A percentile compares a stretch with the other conserved stretches of the same genome.
Evolutionary conservation across 2,329 filamentous ascomycete species (phyloP).

Genomic region (Raffaelea albimanens): DNA sequence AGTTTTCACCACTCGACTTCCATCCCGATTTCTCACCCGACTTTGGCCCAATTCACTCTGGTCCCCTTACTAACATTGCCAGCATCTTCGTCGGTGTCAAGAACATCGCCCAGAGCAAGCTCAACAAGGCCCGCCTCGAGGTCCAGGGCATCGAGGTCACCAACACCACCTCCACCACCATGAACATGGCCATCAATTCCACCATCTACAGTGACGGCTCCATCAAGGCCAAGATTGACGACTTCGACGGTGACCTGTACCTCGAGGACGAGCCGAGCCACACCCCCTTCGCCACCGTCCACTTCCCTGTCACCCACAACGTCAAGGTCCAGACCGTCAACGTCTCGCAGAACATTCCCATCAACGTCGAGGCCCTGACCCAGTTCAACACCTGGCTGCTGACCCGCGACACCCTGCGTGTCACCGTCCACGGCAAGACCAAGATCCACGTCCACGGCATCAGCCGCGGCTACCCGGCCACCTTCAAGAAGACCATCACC

Average conservation of each 20-base stretch:
- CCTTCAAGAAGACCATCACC: slow-evolving; percentile 46
- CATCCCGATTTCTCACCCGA: too few relatives aligned
- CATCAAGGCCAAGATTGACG: slow-evolving; percentile 40
- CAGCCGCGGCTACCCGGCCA: slow-evolving; percentile 35
- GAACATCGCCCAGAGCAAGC: slow-evolving; percentile 45
- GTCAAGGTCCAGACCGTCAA: slow-evolving; percentile 41
- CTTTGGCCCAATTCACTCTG: too few relatives aligned
- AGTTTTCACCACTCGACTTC: too few relatives aligned
- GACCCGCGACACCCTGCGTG: slow-evolving; percentile 36
- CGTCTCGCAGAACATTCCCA: slow-evolving; percentile 36
- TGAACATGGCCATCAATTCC: slow-evolving; percentile 46
- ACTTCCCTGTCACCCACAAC: slow-evolving; percentile 42
- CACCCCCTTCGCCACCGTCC: slow-evolving; percentile 37
- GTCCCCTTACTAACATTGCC: too few relatives aligned
- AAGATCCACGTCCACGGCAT: slow-evolving; percentile 41
- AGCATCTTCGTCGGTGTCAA: slow-evolving; percentile 49
- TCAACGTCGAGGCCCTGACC: slow-evolving; percentile 40
- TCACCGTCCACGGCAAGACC: slow-evolving; percentile 44
- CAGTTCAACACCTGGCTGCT: slow-evolving; percentile 47
- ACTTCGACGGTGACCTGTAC: slow-evolving; percentile 45
- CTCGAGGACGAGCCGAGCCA: slow-evolving; percentile 39
- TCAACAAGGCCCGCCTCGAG: slow-evolving; percentile 42
- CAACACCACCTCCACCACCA: slow-evolving; percentile 32
- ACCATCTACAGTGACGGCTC: slow-evolving; percentile 42
- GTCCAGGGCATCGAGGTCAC: slow-evolving; percentile 42